phyloP scores from a whole-genome alignment of 1,284 basidiomycete genomes.

The Chalciporus piperatoides region DNA sequence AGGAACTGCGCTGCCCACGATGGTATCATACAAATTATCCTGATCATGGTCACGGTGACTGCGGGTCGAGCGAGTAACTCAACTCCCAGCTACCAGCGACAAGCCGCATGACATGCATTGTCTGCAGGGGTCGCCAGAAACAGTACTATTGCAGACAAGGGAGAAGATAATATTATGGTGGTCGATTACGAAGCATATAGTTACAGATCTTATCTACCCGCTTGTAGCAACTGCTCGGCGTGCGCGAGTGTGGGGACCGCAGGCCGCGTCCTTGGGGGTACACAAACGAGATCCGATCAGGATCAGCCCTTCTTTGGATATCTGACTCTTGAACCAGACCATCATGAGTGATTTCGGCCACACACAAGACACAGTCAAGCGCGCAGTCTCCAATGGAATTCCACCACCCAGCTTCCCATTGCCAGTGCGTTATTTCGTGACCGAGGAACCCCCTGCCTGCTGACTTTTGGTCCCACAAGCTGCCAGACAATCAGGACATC shows the following conservation, averaged over 20 bases:
- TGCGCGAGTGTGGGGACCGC: neutral
- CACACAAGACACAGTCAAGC: conserved; percentile 10
- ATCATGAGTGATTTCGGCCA: conserved; percentile 16
- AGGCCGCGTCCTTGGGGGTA: too few species aligned
- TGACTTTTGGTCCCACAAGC: conserved; percentile 30
- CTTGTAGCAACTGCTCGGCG: too few species aligned
- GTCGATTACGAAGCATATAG: neutral
- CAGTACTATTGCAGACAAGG: too few species aligned
- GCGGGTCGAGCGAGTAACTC: too few species aligned
- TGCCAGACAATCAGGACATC: conserved; percentile 49
- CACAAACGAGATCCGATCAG: conserved; percentile 8
- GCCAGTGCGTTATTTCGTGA: conserved; percentile 24
- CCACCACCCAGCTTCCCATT: conserved; percentile 30
- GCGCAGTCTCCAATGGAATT: conserved; percentile 34
- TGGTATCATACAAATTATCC: too few species aligned
- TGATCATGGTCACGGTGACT: too few species aligned
- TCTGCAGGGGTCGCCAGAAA: too few species aligned
- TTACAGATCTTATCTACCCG: neutral
- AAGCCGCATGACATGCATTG: too few species aligned
- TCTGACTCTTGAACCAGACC: neutral
- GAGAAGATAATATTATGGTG: too few species aligned
- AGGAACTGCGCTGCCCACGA: too few species aligned
- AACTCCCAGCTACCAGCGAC: too few species aligned
- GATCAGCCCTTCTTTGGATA: neutral
- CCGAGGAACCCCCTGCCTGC: neutral